Conservation (phyloP, 192 early-diverging fungal species). For the Coemansia umbellata region DNA sequence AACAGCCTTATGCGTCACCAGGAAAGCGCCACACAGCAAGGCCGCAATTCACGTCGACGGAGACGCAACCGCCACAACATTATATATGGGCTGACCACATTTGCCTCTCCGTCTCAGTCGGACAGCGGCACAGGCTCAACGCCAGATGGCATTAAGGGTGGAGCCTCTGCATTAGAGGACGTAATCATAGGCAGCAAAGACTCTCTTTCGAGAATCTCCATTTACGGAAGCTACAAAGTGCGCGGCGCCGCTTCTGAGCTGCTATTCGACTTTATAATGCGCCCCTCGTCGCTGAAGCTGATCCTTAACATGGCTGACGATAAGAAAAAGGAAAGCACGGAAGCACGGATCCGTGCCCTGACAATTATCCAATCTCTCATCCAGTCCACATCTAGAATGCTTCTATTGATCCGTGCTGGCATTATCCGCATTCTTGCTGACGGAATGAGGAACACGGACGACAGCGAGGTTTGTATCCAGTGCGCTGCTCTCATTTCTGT, state of each 20-base stretch:
- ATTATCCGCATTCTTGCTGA: conserved; percentile 14
- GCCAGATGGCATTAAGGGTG: conserved; percentile 15
- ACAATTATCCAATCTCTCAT: conserved; percentile 18
- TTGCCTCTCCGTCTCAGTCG: too few species aligned
- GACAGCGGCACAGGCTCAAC: too few species aligned
- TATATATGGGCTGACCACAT: too few species aligned
- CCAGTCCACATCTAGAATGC: conserved; percentile 9
- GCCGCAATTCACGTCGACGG: too few species aligned
- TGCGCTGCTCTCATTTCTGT: conserved; percentile 14
- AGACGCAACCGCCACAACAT: too few species aligned
- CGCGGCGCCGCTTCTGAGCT: conserved; percentile 24
- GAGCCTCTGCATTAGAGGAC: too few species aligned
- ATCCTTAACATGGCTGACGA: conserved; percentile 4
- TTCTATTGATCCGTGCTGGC: conserved; percentile 9
- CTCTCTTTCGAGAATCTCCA: neutral
- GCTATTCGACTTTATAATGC: conserved; percentile 24
- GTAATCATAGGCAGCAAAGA: neutral
- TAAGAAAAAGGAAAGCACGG: neutral
- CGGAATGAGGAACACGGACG: conserved; percentile 4
- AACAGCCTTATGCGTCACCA: too few species aligned
- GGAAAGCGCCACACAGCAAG: too few species aligned
- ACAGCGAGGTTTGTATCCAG: conserved; percentile 17
- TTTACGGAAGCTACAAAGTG: conserved; percentile 5
- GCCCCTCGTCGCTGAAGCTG: conserved; percentile 9
- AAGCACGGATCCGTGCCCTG: conserved; percentile 6